A percentile compares a stretch with the other conserved stretches of the same genome.
These are phyloP conservation scores for Saprolegnia parasitica DNA, from an alignment of 352 stramenopile genomes.

Conservation along the genomic window DNA sequence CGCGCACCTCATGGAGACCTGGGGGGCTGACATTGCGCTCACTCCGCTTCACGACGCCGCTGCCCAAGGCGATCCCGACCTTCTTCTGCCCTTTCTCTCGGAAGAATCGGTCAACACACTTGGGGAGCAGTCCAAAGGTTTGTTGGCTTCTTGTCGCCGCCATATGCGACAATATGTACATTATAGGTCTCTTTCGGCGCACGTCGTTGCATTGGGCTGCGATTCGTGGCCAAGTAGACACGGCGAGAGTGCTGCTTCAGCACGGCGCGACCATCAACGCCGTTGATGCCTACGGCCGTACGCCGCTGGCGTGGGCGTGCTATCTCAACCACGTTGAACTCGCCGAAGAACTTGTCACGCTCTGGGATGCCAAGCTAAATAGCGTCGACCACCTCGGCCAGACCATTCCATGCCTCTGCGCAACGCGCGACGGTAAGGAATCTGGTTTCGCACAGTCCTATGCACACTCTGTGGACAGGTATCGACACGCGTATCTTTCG, in stretches of 20 bases:
- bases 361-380: constrained; percentile 1
- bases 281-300: constrained; percentile 60
- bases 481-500: constrained; percentile 19
- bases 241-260: constrained; percentile 44
- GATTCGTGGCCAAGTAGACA: constrained; percentile 45
- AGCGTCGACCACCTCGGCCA: not conserved
- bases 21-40: constrained; percentile 62
- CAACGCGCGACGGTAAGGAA: constrained; percentile 6
- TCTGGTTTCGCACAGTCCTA: too few species aligned
- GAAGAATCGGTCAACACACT: constrained; percentile 55
- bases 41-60: constrained; percentile 66
- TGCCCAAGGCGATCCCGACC: constrained; percentile 36
- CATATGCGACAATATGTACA: too few species aligned
- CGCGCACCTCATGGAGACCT: constrained; percentile 56
- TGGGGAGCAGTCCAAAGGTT: constrained; percentile 60
- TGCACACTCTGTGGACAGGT: not conserved
- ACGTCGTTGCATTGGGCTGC: constrained; percentile 70
- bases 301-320: constrained; percentile 62
- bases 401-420: constrained; percentile 12
- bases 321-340: constrained; percentile 57
- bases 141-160: too few species aligned
- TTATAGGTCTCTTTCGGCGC: constrained; percentile 42
- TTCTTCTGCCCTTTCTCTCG: constrained; percentile 47
- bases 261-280: too few species aligned
- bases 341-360: constrained; percentile 44